phyloP scores from a whole-genome alignment of 2,329 filamentous ascomycete genomes.

The Neocatenulostroma microsporum region DNA sequence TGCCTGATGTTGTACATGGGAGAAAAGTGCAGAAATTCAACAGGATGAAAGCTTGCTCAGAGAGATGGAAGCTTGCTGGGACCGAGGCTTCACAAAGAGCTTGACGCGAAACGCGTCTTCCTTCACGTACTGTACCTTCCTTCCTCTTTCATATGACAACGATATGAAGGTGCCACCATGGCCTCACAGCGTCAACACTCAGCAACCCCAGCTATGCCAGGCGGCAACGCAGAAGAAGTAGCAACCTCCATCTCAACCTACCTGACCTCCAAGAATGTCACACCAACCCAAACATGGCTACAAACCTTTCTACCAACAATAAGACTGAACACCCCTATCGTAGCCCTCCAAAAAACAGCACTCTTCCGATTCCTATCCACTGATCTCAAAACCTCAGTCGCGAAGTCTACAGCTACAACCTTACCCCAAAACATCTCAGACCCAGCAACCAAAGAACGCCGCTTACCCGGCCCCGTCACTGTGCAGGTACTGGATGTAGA shows the following conservation, averaged over 20 bases:
- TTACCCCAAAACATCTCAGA: constrained; percentile 54
- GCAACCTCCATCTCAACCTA: constrained; percentile 8
- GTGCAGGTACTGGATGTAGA: constrained; percentile 83
- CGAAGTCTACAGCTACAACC: constrained; percentile 31
- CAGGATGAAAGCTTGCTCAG: no score
- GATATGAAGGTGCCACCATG: constrained; percentile 2
- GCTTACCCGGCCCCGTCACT: constrained; percentile 55
- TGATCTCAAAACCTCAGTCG: constrained; percentile 61
- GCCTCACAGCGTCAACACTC: constrained; percentile 1
- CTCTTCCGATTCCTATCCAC: constrained; percentile 70
- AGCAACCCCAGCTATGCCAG: constrained; percentile 3
- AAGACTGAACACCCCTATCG: constrained; percentile 52
- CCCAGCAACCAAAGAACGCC: constrained; percentile 47
- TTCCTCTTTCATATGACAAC: no score
- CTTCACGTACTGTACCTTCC: no score
- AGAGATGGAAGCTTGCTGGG: neutral
- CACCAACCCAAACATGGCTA: constrained; percentile 56
- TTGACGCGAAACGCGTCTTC: constrained; percentile 6
- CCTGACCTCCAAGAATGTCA: constrained; percentile 32
- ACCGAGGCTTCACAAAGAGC: neutral
- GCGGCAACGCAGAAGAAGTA: constrained; percentile 5
- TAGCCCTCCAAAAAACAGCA: constrained; percentile 68
- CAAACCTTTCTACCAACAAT: constrained; percentile 52
- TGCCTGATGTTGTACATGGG: constrained; percentile 1
- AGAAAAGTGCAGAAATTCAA: no score